Base-by-base conservation (phyloP, 768 basidiomycete genomes). In the Cyclocybe aegerita region DNA sequence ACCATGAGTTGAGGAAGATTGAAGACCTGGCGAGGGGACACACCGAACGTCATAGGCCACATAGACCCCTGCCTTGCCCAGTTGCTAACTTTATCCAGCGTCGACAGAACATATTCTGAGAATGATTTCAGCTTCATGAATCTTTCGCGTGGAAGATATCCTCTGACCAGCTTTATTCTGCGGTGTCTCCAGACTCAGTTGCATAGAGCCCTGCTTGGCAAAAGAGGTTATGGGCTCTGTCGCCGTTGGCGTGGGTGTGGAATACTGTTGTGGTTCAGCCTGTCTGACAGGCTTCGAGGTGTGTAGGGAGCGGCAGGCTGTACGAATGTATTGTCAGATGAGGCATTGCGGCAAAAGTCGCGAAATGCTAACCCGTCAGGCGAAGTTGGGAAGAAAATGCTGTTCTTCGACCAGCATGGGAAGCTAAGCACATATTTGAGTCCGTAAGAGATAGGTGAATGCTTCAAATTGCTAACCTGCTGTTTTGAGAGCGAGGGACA, bases 41-140 rank as follows among this genome's bases (percentile, higher is more conserved):
- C 48, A 75, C 88, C 93, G 68, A 90, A 95, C 43, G 95, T 98
- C 95, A 98, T 98, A 8, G 97, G 97, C 97, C 97, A 98, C 85
- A 98, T 96, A 36, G 93, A 96, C 51, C 96, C 88, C 72, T 98
- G 96, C 47, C 95, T 77, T 7, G 88, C 96, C 97, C 97, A 98
- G 69, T 98, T 98, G 61, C 88, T 87, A 12, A 98, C 79, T 72
- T 98, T 98, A 76, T 99, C 97, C 48, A 97, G 72, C 0, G 94
- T 96, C 1, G 95, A 93, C 43, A 98, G 76, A 1, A 98, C 95
- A 78, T 98, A 98, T 72, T 99, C 97, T 93, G 40, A 37, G 16
- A 40, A 15, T 9, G 39, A 33, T 38, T 17, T 34, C 30, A 43
- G 39, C 9, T 38, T 6, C 16, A 35, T 15, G 4, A 15, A 33